Evolutionary conservation across 1,284 basidiomycete species (phyloP), one percentile per base, ranked within the genome.

Genomic region (Papiliotrema laurentii): DNA sequence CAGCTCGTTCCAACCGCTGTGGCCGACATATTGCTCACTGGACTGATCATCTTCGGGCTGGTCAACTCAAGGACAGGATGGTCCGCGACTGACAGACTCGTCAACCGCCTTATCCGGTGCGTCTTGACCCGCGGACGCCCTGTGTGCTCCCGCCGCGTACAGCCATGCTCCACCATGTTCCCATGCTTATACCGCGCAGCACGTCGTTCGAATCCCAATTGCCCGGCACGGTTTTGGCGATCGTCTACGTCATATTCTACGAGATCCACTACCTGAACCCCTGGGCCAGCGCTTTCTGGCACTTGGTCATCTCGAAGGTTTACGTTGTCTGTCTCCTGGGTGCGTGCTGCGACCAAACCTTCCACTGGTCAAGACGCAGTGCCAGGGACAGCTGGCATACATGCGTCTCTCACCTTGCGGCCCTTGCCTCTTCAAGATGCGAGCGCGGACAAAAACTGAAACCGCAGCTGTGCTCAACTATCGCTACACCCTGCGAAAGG

Each of bases 201-300:
- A 19, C 38, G 28, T 26, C 27, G 21, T 25, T 48, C 18, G 46
- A 48, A 26, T 34, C 46, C 25, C 46, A 48, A 25, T 35, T 48
- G 39, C 46, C 46, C 3, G 43, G 43, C 6, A 36, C 43, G 28
- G 37, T 36, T 18, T 36, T 39, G 21, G 38, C 24, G 19, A 25
- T 11, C 22, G 38, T 22, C 5, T 13, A 6, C 10, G 21, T 43
- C 16, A 30, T 43, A n/a, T 43, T 11, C 18, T 36, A 36, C n/a
- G 34, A 6, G 6, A n/a, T n/a, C n/a, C n/a, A n/a, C n/a, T n/a
- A n/a, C n/a, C 18, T 36, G 34, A 7, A 36, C 34, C 7, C 14
- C 34, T n/a, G 14, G 34, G 7, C 34, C 9, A 41, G 16, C 9
- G 39, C 39, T 6, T 41, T 41, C 22, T 41, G 26, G 24, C 14